These are phyloP conservation scores for Santalum album DNA, from an alignment of 164 flowering plant genomes.

Conservation along the genomic window DNA sequence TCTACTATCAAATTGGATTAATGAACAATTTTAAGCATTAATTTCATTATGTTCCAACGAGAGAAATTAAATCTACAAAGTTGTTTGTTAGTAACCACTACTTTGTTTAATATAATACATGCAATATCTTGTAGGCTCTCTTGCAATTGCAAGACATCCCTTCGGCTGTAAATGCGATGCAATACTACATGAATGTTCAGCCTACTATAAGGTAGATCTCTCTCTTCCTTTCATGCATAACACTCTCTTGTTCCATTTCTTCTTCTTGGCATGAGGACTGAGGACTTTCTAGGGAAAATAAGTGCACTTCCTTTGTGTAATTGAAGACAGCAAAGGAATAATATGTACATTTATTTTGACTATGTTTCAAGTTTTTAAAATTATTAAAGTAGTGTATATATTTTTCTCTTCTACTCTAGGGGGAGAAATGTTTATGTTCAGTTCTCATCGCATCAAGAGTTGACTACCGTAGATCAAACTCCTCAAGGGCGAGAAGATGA, in stretches of 20 bases:
- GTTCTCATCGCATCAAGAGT: conserved; percentile 95
- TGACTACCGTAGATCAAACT: conserved; percentile 82
- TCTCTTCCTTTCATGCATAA: no score
- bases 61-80: no score
- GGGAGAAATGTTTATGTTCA: conserved; percentile 97
- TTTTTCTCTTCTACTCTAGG: conserved; percentile 41
- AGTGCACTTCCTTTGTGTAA: no score
- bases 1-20: no score
- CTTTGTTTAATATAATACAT: background rate
- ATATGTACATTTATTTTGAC: background rate
- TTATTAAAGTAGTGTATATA: conserved; percentile 1
- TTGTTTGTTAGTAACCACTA: no score
- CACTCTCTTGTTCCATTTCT: no score
- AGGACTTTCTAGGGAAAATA: no score
- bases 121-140: conserved; percentile 58
- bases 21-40: no score
- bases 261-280: no score
- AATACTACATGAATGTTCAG: conserved; percentile 69
- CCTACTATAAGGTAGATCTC: conserved; percentile 76
- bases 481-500: conserved; percentile 82
- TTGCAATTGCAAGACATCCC: conserved; percentile 91
- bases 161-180: conserved; percentile 71
- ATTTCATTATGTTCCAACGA: no score
- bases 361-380: background rate
- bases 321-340: background rate